Evolutionary conservation across 495 filamentous ascomycete genomes (phyloP), one percentile per base, ranked within the genome.

Genomic region (Hypomontagnella submonticulosa): DNA sequence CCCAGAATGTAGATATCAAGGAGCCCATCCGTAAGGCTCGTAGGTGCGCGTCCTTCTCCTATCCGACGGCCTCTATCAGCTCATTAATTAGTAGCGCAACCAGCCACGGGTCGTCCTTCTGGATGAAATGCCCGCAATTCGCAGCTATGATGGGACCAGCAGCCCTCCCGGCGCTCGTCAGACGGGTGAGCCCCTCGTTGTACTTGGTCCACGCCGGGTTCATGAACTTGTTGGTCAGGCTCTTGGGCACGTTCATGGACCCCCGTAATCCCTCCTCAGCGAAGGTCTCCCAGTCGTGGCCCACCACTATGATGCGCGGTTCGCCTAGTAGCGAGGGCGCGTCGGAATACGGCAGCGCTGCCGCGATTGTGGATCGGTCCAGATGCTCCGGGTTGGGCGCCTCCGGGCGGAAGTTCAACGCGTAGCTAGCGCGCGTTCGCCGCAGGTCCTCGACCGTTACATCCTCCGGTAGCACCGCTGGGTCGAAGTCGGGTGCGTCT

Each of bases 41-140:
- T 13, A 12, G n/a, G 10, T 38, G 10, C 36, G 10, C 36, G 3
- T 27, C 30, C 32, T 15, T 30, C 48, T 51, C 48, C 33, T 4
- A 32, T 37, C 30, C 13, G 15, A 6, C 19, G 16, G 36, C 37
- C 49, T 4, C 33, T 1, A 86, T 49, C 38, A 88, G 47, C 4
- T 65, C 69, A 47, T 67, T 63, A n/a, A 83, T 68, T 64, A 87
- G 79, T 33, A 65, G 68, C 0, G 79, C 80, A 12, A 89, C 87
- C 66, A 88, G 79, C n/a, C 43, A 69, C 15, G 87, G 87, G 56
- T 84, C 80, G 63, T 89, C 86, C 63, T 71, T 83, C 66, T 89
- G 87, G 32, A 89, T 79, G 65, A 89, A 89, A 69, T 89, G 86
- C 0, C 87, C 86, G 40, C 85, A 85, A 0, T 75, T 75, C 10